Conservation (phyloP, 2,329 filamentous ascomycete species). For the Clonostachys byssicola region DNA sequence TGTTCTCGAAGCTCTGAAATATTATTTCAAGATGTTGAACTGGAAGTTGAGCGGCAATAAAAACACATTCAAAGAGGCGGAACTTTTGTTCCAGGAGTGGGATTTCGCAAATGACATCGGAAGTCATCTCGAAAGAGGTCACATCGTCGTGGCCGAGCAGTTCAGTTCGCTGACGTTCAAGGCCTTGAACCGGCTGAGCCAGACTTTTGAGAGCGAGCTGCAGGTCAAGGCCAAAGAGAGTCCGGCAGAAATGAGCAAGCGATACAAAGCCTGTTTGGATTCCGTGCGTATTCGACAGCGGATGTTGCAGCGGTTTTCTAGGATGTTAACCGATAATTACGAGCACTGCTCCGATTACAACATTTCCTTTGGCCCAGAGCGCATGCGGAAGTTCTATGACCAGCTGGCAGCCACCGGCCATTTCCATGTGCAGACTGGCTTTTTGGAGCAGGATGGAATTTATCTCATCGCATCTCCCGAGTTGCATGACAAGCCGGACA, state of each 20-base stretch:
- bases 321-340: conserved; percentile 86
- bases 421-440: conserved; percentile 74
- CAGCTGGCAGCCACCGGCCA: conserved; percentile 78
- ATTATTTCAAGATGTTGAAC: conserved; percentile 98
- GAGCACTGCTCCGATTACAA: conserved; percentile 97
- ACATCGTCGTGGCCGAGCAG: conserved; percentile 96
- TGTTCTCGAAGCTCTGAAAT: conserved; percentile 88
- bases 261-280: conserved; percentile 92
- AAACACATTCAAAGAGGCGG: conserved; percentile 98
- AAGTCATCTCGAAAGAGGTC: conserved; percentile 83
- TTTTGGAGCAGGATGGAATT: conserved; percentile 68
- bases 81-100: conserved; percentile 97
- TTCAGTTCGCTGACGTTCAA: conserved; percentile 94
- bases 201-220: conserved; percentile 88
- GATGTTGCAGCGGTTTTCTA: conserved; percentile 93
- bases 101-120: conserved; percentile 94
- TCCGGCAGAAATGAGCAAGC: conserved; percentile 86
- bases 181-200: conserved; percentile 80
- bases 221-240: conserved; percentile 81
- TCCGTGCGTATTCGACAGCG: conserved; percentile 93
- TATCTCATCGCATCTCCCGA: conserved; percentile 83
- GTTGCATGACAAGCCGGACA: conserved; percentile 68
- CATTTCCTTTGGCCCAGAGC: conserved; percentile 65
- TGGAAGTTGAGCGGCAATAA: conserved; percentile 98
- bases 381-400: conserved; percentile 74